Base-by-base conservation (phyloP, 176 grass and related monocot genomes). In the Oryza coarctata region DNA sequence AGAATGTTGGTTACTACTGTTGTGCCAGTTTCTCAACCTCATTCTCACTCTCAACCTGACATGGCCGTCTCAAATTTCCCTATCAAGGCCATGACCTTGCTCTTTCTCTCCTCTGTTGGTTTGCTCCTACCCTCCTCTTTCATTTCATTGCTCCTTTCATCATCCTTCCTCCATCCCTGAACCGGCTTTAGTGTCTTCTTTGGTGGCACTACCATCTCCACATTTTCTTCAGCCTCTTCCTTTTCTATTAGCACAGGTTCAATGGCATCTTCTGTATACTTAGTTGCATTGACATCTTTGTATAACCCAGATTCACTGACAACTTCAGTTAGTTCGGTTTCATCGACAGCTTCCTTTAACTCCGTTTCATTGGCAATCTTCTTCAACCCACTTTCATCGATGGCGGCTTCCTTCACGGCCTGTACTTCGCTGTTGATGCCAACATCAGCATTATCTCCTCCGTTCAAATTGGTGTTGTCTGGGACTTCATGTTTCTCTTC, bases 31-130 rank as follows among this genome's bases (percentile, higher is more conserved):
- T 55, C 27, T 74, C 50, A 4, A 13, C 14, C 35, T 10, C 36
- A 6, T 70, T 73, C 32, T 84, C 76, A 55, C 29, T 83, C 74
- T 86, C 70, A 20, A 3, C 49, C 39, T 38, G 73, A 61, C 83
- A 94, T 91, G 18, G 79, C 92, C 26, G 83, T 91, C 81, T 94
- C 92, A 64, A 94, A 94, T 18, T 62, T 90, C 12, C 92, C 92
- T 8, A 91, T 86, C 71, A 94, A 84, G 13, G 89, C 89, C 83
- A 84, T 83, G 29, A 94, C 86, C 71, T 89, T 88, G 76, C 81
- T 94, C 71, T 84, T 91, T 68, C 83, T 88, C 76, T 72, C 74
- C 55, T 34, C 83, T 29, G 70, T 32, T 11, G 82, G 47, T 47
- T 89, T 91, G 71, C 49, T 82, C 78, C 70, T 88, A 25, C 57